A percentile compares a stretch with the other conserved stretches of the same genome.
These are phyloP conservation scores for Fusarium staphyleae DNA, from an alignment of 2,329 filamentous ascomycete species.

Conservation along the genomic window DNA sequence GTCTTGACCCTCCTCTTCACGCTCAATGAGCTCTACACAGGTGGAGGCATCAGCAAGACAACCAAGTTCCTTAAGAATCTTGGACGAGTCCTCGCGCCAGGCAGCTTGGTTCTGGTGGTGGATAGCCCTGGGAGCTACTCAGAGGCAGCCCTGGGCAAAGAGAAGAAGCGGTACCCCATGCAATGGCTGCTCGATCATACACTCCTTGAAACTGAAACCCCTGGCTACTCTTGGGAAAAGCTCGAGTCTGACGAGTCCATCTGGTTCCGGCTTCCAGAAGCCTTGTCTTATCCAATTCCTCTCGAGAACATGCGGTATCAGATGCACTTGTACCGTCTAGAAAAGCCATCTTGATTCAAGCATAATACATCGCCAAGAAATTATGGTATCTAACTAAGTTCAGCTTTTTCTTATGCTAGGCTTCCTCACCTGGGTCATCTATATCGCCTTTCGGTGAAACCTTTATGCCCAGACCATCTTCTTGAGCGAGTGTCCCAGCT, in stretches of 20 bases:
- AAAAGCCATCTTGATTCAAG: constrained; percentile 31
- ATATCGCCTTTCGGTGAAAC: constrained; percentile 19
- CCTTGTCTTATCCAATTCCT: constrained; percentile 79
- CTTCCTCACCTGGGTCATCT: constrained; percentile 11
- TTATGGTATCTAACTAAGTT: constrained; percentile 33
- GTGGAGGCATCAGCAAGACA: constrained; percentile 73
- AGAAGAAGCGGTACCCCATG: constrained; percentile 82
- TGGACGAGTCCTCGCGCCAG: constrained; percentile 62
- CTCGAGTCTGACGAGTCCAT: constrained; percentile 76
- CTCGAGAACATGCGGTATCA: constrained; percentile 97
- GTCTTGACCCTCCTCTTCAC: constrained; percentile 91
- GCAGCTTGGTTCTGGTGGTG: constrained; percentile 80
- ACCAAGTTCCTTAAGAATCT: constrained; percentile 78
- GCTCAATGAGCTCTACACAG: constrained; percentile 90
- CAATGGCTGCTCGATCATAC: constrained; percentile 89
- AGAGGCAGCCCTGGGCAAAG: constrained; percentile 73
- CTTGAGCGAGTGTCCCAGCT: constrained; percentile 88
- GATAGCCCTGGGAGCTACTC: constrained; percentile 96
- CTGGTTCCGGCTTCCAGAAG: constrained; percentile 80
- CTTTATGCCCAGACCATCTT: constrained; percentile 82
- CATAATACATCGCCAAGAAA: constrained; percentile 8
- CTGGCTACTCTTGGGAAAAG: constrained; percentile 71
- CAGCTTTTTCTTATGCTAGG: constrained; percentile 18
- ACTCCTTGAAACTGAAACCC: constrained; percentile 59
- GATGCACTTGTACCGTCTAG: constrained; percentile 75